Percentiles rank a stretch among this genome's conserved stretches.
Evolutionary conservation across 768 basidiomycete species (phyloP).

Genomic region (Cystofilobasidium ferigula): DNA sequence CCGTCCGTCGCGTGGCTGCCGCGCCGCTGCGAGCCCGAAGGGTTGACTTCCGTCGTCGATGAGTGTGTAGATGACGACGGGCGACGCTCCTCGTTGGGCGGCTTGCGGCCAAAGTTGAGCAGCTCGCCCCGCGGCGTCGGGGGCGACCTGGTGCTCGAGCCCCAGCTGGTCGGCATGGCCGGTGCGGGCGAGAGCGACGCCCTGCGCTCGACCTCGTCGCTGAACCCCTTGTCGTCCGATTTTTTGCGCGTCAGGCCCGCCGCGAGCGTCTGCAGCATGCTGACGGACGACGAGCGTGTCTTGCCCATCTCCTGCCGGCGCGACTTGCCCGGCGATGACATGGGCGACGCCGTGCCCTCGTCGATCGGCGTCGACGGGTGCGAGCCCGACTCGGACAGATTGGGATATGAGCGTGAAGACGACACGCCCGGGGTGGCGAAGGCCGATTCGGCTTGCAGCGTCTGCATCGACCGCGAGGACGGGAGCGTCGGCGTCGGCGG

Average conservation of each 20-base stretch:
- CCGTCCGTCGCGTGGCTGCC: neutral
- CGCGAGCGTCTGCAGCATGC: slow-evolving; percentile 64
- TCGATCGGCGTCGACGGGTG: slow-evolving; percentile 43
- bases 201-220: slow-evolving; percentile 8
- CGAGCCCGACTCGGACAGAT: slow-evolving; percentile 51
- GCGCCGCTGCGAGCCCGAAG: neutral
- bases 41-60: neutral
- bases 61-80: neutral
- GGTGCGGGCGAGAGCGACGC: neutral
- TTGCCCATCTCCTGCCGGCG: slow-evolving; percentile 47
- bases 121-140: neutral
- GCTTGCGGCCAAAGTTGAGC: neutral
- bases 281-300: slow-evolving; percentile 73
- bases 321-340: slow-evolving; percentile 31
- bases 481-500: slow-evolving; percentile 17
- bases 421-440: slow-evolving; percentile 38
- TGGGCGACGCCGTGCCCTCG: slow-evolving; percentile 35
- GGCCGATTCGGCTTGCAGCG: slow-evolving; percentile 44
- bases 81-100: neutral
- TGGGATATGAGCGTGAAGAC: slow-evolving; percentile 31
- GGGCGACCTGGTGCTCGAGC: neutral
- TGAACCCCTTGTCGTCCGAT: slow-evolving; percentile 56
- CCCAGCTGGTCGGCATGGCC: neutral
- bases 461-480: slow-evolving; percentile 8
- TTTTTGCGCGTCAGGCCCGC: slow-evolving; percentile 75